A percentile compares a stretch with the other conserved stretches of the same genome.
phyloP scores from a whole-genome alignment of 495 filamentous ascomycete genomes.

The Rhizodiscina lignyota region DNA sequence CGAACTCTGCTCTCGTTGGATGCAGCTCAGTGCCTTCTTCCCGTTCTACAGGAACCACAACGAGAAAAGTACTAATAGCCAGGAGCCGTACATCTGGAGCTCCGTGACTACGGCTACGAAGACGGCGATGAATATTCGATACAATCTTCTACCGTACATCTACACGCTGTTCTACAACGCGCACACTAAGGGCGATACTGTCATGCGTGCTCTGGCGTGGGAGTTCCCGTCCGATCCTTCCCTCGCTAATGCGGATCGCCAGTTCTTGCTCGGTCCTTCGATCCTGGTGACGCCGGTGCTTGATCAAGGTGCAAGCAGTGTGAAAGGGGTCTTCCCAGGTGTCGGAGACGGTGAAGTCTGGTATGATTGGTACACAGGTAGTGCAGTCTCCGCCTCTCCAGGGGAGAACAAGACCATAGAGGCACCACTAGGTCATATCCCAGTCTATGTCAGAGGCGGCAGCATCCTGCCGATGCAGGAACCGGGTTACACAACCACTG shows the following conservation, averaged over 20 bases:
- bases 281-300: conserved; percentile 63
- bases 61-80: conserved; percentile 37
- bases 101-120: conserved; percentile 49
- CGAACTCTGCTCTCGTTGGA: conserved; percentile 75
- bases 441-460: conserved; percentile 58
- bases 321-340: conserved; percentile 68
- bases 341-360: conserved; percentile 43
- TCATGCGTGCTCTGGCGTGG: conserved; percentile 71
- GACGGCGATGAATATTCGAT: conserved; percentile 58
- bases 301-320: conserved; percentile 41
- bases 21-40: conserved; percentile 74
- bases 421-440: conserved; percentile 66
- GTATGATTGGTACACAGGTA: conserved; percentile 72
- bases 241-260: conserved; percentile 48
- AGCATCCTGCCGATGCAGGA: conserved; percentile 54
- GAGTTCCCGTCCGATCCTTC: conserved; percentile 66
- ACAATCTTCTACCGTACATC: conserved; percentile 58
- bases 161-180: conserved; percentile 67
- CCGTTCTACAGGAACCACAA: conserved; percentile 86
- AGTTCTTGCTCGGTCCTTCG: conserved; percentile 61
- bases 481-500: conserved; percentile 50
- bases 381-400: conserved; percentile 30
- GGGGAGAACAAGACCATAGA: conserved; percentile 56
- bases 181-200: conserved; percentile 49
- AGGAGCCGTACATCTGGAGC: conserved; percentile 67